Evolutionary conservation across 177 flowering plant genomes (phyloP).

Genomic region (Vitis hybrid): DNA sequence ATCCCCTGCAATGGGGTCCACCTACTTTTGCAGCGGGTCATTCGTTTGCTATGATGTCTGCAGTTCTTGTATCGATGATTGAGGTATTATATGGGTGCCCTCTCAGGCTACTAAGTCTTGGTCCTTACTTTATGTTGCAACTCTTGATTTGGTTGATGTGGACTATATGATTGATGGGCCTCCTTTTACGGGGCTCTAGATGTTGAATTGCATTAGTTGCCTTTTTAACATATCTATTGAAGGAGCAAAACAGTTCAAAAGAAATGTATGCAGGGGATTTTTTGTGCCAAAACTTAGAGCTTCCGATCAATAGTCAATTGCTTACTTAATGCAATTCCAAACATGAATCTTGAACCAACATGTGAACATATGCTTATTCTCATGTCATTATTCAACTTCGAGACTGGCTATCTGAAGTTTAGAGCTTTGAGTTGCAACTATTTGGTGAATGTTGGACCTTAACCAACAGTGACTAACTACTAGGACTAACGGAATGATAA

Average conservation of each 20-base stretch:
- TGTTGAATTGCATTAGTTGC: neutral
- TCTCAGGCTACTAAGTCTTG: too few species aligned
- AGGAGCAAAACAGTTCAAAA: neutral
- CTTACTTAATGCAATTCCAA: neutral
- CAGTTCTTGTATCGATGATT: conserved; percentile 90
- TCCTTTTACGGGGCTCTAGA: neutral
- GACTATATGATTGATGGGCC: too few species aligned
- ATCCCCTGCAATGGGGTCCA: conserved; percentile 96
- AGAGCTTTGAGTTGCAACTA: too few species aligned
- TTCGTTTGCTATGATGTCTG: conserved; percentile 94
- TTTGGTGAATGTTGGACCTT: too few species aligned
- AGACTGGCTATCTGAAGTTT: too few species aligned
- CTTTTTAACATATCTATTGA: neutral
- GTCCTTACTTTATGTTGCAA: too few species aligned
- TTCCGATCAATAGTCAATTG: neutral
- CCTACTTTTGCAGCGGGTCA: conserved; percentile 93
- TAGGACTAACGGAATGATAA: too few species aligned
- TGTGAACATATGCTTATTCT: too few species aligned
- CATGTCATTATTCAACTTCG: too few species aligned
- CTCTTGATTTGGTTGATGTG: too few species aligned
- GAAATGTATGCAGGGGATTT: neutral
- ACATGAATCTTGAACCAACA: too few species aligned
- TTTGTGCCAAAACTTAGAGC: neutral
- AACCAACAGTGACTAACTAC: too few species aligned
- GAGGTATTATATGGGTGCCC: conserved; percentile 53